phyloP scores from a whole-genome alignment of 1,284 basidiomycete species.

The Phenoliferia sp. region DNA sequence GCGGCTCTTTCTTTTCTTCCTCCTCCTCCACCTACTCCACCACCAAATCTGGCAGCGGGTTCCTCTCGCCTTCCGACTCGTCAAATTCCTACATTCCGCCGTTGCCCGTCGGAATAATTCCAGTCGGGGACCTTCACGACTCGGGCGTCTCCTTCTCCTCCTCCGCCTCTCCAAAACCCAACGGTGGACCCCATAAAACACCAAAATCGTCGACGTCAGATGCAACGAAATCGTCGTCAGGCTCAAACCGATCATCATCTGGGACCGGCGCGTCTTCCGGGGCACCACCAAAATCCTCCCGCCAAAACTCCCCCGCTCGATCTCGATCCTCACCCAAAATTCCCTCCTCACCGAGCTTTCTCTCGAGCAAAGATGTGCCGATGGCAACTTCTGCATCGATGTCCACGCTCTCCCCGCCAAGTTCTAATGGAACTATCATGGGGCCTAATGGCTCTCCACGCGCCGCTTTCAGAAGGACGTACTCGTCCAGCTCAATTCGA shows the following conservation, averaged over 20 bases:
- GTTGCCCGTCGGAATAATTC: constrained; percentile 24
- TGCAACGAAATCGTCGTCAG: constrained; percentile 13
- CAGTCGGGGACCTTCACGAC: constrained; percentile 29
- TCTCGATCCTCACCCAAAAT: constrained; percentile 23
- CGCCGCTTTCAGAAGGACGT: constrained; percentile 76
- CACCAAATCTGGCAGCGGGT: constrained; percentile 69
- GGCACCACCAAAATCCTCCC: background rate
- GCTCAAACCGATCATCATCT: constrained; percentile 12
- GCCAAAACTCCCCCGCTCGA: constrained; percentile 17
- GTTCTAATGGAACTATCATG: background rate
- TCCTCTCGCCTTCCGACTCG: constrained; percentile 56
- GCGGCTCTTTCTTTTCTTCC: constrained; percentile 31
- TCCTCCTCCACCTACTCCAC: constrained; percentile 40
- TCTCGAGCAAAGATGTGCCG: background rate
- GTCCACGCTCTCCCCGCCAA: background rate
- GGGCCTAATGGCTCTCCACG: constrained; percentile 19
- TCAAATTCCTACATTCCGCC: constrained; percentile 20
- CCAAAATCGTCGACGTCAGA: constrained; percentile 20
- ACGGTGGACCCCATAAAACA: background rate
- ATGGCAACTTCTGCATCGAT: background rate
- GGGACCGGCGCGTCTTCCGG: background rate
- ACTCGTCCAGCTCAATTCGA: constrained; percentile 97
- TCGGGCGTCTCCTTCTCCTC: constrained; percentile 14
- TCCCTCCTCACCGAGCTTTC: background rate
- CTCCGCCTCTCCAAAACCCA: background rate